Conservation (phyloP, 2,329 filamentous ascomycete genomes). For the Plectosphaerella sp. region DNA sequence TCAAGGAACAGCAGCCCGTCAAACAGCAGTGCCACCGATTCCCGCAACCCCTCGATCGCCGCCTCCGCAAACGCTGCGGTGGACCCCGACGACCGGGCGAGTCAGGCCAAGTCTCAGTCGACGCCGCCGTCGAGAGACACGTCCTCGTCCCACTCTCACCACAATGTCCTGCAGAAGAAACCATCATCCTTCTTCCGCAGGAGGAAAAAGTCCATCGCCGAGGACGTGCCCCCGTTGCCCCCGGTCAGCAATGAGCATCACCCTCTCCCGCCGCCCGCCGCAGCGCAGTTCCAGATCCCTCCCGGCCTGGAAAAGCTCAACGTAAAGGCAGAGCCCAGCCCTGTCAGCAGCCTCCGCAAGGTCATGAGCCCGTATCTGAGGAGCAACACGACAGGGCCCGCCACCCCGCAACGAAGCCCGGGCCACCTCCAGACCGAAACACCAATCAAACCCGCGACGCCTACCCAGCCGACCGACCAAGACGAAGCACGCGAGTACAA, state of each 20-base stretch:
- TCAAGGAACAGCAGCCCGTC: neutral
- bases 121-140: slow-evolving; percentile 46
- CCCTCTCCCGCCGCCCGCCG: slow-evolving; percentile 29
- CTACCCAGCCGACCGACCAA: slow-evolving; percentile 7
- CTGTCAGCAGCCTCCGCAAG: slow-evolving; percentile 75
- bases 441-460: neutral
- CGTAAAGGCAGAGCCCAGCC: slow-evolving; percentile 45
- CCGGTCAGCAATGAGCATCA: slow-evolving; percentile 24
- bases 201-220: slow-evolving; percentile 83
- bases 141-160: slow-evolving; percentile 37
- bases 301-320: slow-evolving; percentile 22
- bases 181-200: slow-evolving; percentile 91
- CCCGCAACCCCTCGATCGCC: slow-evolving; percentile 18
- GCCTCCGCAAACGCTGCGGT: slow-evolving; percentile 25
- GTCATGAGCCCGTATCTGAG: slow-evolving; percentile 82
- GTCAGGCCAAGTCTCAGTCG: slow-evolving; percentile 42
- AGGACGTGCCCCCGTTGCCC: slow-evolving; percentile 60
- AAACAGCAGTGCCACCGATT: slow-evolving; percentile 1
- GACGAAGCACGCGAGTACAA: slow-evolving; percentile 30
- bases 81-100: slow-evolving; percentile 32
- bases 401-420: neutral
- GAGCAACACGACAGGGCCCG: neutral
- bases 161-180: slow-evolving; percentile 72
- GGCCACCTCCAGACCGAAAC: neutral
- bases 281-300: slow-evolving; percentile 27